Conservation (phyloP, 2,329 filamentous ascomycete genomes). For the Fusarium lateritium region DNA sequence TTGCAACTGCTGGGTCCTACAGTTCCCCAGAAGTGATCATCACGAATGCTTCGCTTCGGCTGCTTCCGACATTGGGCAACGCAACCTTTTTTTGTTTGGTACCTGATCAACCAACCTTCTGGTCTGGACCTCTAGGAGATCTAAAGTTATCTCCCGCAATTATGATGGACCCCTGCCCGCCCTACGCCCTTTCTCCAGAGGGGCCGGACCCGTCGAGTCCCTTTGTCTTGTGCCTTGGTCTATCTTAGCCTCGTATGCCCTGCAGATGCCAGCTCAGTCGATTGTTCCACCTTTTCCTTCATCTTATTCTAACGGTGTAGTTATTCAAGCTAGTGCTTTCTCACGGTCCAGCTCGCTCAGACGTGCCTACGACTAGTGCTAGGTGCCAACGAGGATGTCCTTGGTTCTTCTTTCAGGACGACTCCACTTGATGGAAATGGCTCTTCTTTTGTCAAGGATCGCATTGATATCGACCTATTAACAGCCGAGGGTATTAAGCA, state of each 20-base stretch:
- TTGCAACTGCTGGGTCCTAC: constrained; percentile 10
- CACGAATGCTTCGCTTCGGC: constrained; percentile 41
- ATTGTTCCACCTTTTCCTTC: constrained; percentile 25
- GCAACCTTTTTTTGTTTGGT: constrained; percentile 14
- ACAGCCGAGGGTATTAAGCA: background rate
- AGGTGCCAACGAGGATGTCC: constrained; percentile 12
- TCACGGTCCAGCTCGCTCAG: constrained; percentile 21
- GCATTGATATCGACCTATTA: background rate
- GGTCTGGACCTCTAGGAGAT: constrained; percentile 5
- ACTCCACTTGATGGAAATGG: constrained; percentile 8
- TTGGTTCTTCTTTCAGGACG: constrained; percentile 10
- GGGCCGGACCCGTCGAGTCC: background rate
- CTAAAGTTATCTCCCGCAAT: constrained; percentile 22
- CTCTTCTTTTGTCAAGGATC: constrained; percentile 9
- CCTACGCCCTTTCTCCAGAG: background rate
- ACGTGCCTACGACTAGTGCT: background rate
- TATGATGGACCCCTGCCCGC: constrained; percentile 16
- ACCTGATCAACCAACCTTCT: constrained; percentile 28
- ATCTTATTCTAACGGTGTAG: constrained; percentile 2
- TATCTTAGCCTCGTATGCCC: constrained; percentile 19
- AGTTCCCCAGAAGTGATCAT: constrained; percentile 45
- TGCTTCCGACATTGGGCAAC: constrained; percentile 42
- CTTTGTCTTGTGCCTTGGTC: constrained; percentile 28
- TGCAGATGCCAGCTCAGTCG: constrained; percentile 31
- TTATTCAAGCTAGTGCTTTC: constrained; percentile 13